Conservation (phyloP, 2,329 filamentous ascomycete genomes). For the Fusarium sp. region DNA sequence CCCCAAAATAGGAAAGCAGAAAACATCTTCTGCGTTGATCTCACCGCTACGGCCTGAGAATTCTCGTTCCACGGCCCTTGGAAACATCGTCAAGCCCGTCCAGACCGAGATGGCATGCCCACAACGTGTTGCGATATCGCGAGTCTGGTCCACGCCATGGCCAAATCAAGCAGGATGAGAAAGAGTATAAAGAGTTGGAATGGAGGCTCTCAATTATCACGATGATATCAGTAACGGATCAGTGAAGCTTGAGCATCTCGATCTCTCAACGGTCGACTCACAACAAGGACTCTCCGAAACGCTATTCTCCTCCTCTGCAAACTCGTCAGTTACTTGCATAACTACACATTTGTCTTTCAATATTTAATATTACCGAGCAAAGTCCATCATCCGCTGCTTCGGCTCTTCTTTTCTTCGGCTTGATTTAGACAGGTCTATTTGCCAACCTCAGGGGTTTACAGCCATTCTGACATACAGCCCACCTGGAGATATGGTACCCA, state of each 20-base stretch:
- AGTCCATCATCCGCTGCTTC: background rate
- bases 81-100: background rate
- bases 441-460: background rate
- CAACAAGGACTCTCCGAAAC: background rate
- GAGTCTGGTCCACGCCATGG: constrained; percentile 5
- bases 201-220: background rate
- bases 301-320: background rate
- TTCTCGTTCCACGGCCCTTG: background rate
- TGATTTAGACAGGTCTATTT: background rate
- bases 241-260: constrained; percentile 25
- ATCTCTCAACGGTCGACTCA: background rate
- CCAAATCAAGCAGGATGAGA: background rate
- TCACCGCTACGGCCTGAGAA: constrained; percentile 23
- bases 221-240: background rate
- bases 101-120: constrained; percentile 1
- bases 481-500: background rate
- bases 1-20: constrained; percentile 38
- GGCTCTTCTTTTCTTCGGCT: background rate
- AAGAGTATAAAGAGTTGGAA: constrained; percentile 13
- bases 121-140: constrained; percentile 17
- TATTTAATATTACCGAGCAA: background rate
- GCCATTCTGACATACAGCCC: background rate
- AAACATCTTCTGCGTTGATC: constrained; percentile 40
- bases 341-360: background rate
- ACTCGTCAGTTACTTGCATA: background rate